Base-by-base conservation (phyloP, 2,329 filamentous ascomycete species). In the Polychaeton citri region DNA sequence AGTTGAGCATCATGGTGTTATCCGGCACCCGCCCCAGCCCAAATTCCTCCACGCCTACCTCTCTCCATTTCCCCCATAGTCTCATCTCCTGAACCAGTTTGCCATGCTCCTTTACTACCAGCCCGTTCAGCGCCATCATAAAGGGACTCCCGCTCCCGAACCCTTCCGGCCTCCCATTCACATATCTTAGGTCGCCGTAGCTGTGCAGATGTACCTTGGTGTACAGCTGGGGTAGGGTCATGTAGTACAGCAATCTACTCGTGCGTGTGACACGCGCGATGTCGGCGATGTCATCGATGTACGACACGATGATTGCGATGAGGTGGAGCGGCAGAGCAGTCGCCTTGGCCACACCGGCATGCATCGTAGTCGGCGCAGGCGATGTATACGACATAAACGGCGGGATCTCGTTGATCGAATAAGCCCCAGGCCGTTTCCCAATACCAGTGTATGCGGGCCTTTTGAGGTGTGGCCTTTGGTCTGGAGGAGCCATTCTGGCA, bases 121-220 rank as follows among this genome's bases (percentile, higher is more conserved):
- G 57, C 1, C 71, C 72, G 48, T 74, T 75, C 33, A 79, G 58
- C 0, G 70, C 74, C 68, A 76, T 74, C 34, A 70, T 65, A 52
- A 79, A 77, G 0, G 74, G 74, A 43, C 71, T 76, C 2, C 71
- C 72, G 36, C 67, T 66, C n/a, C 74, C 74, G 52, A 69, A 72
- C 8, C 74, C 74, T 49, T 76, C 71, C 0, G 72, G 71, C 30
- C 65, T 50, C 34, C 73, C 71, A 45, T 70, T 62, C 41, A 66
- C 59, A 49, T 74, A 76, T 34, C 72, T 68, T 19, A 76, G 71
- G 26, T 68, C 66, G 34, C 67, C 59, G 50, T 78, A 75, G 6
- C 72, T 74, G 36, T 62, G 68, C 21, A 79, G 58, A 5, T 62
- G 68, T 36, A 78, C 65, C 21, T 59, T 55, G 50, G 65, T 63